Base-by-base conservation (phyloP, 73 alveolate species). In the Halteria grandinella region DNA sequence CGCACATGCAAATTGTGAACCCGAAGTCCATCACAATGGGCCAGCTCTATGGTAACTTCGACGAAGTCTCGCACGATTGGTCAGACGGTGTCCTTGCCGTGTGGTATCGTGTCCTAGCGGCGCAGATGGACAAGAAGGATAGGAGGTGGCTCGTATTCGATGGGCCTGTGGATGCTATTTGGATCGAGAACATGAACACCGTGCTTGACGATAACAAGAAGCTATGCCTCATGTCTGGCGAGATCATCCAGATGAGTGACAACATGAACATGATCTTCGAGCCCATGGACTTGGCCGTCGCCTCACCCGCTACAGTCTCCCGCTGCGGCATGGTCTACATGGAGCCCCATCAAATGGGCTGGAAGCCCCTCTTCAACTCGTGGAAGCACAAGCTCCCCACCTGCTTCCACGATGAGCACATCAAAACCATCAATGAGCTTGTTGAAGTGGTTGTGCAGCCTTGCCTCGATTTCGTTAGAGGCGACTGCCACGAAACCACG, bases 291-390 rank as follows among this genome's bases (percentile, higher is more conserved):
- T 79, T 97, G 63, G 95, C 97, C 5, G 99, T 96, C 60, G 99
- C 99, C 25, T 95, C 99, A n/a, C 99, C 99, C 17, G 99, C 99
- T 43, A 97, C 99, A 40, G 99, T 97, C 15, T 89, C 98, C 37
- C 72, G 99, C 63, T 94, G 99, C 63, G 99, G 99, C 43, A 97
- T 97, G 99, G 98, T 92, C 36, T 95, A 93, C 81, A 89, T 95
- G 97, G 98, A 95, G 57, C 97, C 98, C 32, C 87, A 89, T 11
- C 59, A 94, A 50, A 70, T 95, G 72, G 99, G 99, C 8, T 89
- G 97, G 91, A 87, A 86, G 40, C 98, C 98, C 18, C 71, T 97
- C 37, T 91, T 85, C 75, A 66, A 83, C 43, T 90, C 97, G 53
- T 97, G 99, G 98, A 83, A 85, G 90, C 92, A 94, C 52, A 86